Evolutionary conservation across 352 stramenopile genomes (phyloP), one percentile per base, ranked within the genome.

Genomic region (Globisporangium canariense): DNA sequence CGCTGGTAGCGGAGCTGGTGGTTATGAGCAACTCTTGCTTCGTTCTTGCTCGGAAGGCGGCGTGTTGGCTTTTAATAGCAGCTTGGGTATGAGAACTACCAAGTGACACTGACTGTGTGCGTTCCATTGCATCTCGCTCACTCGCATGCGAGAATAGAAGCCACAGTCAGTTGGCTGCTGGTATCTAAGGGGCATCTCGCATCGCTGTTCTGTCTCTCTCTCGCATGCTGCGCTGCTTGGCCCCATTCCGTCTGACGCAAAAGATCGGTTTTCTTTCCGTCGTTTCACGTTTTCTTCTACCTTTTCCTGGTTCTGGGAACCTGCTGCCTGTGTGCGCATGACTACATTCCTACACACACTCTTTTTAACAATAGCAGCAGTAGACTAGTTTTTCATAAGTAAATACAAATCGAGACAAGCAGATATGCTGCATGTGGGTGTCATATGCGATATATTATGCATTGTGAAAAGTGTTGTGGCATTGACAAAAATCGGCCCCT

Each of bases 51-150:
- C 16, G 43, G 28, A 30, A 43, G 51, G 7, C 5, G 22, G 49
- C 22, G 28, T 4, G 50, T 56, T 56, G 13, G 56, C 56, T 62
- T 62, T 53, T 53, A 62, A 53, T 62, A 62, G 40, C 22, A 13
- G 9, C 34, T 36, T 46, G 38, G 7, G 50, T 13, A 10, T 2
- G 28, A 57, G 28, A 25, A 7, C n/a, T 32, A 59, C 3, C 9
- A 32, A 18, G 14, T 46, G 30, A 41, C 10, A 18, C 32, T 58
- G 30, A 14, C 20, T 18, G 34, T n/a, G 36, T 9, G 30, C 51
- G 54, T n/a, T 60, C 54, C 34, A 50, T 60, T 50, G n/a, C 16
- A 9, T 51, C 55, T 51, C 54, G 20, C 32, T 50, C 8, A 3
- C 14, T 22, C 28, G 25, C 20, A 34, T 16, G 55, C 18, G n/a